Evolutionary conservation across 2,329 filamentous ascomycete species (phyloP).

Genomic region (Fusarium nanum): DNA sequence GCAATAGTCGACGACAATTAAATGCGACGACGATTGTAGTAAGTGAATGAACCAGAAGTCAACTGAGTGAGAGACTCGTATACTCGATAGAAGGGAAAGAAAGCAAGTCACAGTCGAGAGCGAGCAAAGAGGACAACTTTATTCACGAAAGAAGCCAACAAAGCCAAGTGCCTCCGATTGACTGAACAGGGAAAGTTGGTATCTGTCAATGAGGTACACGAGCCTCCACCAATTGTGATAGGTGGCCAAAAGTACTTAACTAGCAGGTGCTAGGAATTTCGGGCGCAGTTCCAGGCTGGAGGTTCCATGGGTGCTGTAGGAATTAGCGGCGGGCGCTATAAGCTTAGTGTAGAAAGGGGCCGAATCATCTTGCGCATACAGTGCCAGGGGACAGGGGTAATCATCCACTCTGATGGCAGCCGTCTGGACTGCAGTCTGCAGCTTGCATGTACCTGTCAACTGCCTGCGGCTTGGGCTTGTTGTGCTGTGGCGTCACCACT

Average conservation of each 20-base stretch:
- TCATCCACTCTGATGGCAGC: neutral
- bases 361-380: conserved; percentile 9
- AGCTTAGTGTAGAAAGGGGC: conserved; percentile 14
- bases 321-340: conserved; percentile 43
- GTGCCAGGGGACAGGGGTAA: neutral
- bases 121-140: conserved; percentile 37
- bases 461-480: neutral
- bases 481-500: conserved; percentile 29
- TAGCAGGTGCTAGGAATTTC: conserved; percentile 15
- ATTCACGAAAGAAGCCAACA: conserved; percentile 35
- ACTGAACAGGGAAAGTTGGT: conserved; percentile 30
- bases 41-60: neutral
- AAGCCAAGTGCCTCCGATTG: conserved; percentile 14
- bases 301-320: neutral
- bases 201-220: conserved; percentile 37
- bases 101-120: neutral
- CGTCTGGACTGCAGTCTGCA: neutral
- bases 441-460: neutral
- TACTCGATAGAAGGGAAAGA: neutral
- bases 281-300: conserved; percentile 12
- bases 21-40: conserved; percentile 13
- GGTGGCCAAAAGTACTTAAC: conserved; percentile 32
- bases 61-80: neutral
- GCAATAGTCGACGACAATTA: conserved; percentile 5
- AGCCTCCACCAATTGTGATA: neutral